A percentile compares a stretch with the other conserved stretches of the same genome.
Conservation (phyloP, 2,329 filamentous ascomycete species). For the Talaromyces rugulosus region DNA sequence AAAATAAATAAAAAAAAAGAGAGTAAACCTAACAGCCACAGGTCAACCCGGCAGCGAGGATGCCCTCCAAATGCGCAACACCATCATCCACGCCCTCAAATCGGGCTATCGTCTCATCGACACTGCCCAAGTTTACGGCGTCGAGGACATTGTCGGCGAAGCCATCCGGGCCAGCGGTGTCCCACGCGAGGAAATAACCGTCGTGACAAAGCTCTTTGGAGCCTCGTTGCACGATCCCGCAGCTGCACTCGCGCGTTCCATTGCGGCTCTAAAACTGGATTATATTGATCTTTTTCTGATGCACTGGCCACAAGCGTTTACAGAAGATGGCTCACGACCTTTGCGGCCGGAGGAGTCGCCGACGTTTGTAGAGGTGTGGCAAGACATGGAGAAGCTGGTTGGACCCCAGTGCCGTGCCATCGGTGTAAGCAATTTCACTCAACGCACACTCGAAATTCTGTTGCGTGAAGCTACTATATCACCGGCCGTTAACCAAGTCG, state of each 20-base stretch:
- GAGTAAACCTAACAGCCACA: neutral
- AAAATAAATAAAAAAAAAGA: too few relatives aligned
- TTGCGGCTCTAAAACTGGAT: slow-evolving; percentile 20
- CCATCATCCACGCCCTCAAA: slow-evolving; percentile 1
- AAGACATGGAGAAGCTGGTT: slow-evolving; percentile 6
- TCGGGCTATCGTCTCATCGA: slow-evolving; percentile 6
- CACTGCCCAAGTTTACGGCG: slow-evolving; percentile 26
- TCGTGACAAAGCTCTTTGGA: slow-evolving; percentile 49
- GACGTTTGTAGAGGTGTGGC: slow-evolving; percentile 7
- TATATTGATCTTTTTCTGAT: slow-evolving; percentile 8
- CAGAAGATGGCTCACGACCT: neutral
- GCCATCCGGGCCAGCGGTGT: slow-evolving; percentile 47
- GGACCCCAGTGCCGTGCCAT: slow-evolving; percentile 16
- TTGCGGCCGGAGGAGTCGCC: neutral
- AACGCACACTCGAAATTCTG: slow-evolving; percentile 25
- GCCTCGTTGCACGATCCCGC: slow-evolving; percentile 19
- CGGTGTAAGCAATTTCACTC: slow-evolving; percentile 31
- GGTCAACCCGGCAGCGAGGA: slow-evolving; percentile 1
- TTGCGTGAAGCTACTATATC: slow-evolving; percentile 19
- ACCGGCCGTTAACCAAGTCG: slow-evolving; percentile 31
- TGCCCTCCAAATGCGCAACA: neutral
- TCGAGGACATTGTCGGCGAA: slow-evolving; percentile 39
- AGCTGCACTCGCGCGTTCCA: slow-evolving; percentile 9
- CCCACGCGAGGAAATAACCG: slow-evolving; percentile 44
- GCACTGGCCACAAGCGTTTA: slow-evolving; percentile 3